phyloP scores from a whole-genome alignment of 192 early-diverging fungal species.

The Mortierella hygrophila region DNA sequence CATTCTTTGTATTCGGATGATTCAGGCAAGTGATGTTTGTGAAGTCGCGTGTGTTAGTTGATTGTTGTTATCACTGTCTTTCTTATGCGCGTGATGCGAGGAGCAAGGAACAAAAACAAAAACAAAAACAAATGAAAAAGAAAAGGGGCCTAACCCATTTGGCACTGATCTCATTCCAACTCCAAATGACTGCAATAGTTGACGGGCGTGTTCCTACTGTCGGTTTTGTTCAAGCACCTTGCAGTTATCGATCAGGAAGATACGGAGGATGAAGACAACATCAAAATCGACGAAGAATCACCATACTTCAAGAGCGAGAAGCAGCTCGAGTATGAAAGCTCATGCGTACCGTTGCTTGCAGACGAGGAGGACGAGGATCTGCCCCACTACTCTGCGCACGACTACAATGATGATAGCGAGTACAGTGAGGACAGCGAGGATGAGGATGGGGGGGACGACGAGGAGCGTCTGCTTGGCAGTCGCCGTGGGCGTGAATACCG shows the following conservation, averaged over 20 bases:
- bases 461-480: background rate
- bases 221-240: conserved; percentile 43
- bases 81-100: background rate
- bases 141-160: background rate
- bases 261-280: conserved; percentile 2
- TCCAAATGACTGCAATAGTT: conserved; percentile 11
- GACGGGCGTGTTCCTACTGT: conserved; percentile 40
- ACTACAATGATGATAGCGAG: conserved; percentile 10
- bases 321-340: conserved; percentile 38
- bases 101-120: background rate
- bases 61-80: no score
- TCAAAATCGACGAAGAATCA: conserved; percentile 28
- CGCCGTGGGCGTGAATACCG: background rate
- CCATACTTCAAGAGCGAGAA: conserved; percentile 38
- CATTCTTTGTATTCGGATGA: conserved; percentile 38
- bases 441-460: conserved; percentile 16
- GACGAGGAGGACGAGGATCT: conserved; percentile 24
- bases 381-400: conserved; percentile 20
- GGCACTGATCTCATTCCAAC: background rate
- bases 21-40: conserved; percentile 20
- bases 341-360: conserved; percentile 22
- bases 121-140: background rate
- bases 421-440: conserved; percentile 8
- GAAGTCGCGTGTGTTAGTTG: background rate
- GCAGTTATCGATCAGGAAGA: conserved; percentile 15